These are phyloP conservation scores for Maudiozyma humilis DNA, from an alignment of 1,139 yeast species.

Conservation along the genomic window DNA sequence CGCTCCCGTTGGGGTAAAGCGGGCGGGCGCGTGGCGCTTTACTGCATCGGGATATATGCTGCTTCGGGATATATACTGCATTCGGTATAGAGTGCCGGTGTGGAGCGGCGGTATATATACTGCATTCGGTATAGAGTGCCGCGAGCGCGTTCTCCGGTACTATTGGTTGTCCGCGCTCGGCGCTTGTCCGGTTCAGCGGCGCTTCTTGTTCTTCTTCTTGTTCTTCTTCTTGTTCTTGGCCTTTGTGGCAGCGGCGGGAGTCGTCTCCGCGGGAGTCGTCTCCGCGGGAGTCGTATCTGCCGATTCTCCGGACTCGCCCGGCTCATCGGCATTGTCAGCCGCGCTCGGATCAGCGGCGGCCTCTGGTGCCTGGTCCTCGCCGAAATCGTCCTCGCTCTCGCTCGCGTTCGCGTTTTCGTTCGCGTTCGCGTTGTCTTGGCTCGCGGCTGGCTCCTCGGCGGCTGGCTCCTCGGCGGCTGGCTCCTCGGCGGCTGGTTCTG, in stretches of 20 bases:
- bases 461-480: background rate
- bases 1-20: too few species aligned
- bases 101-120: too few species aligned
- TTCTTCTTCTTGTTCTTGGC: slow-evolving; percentile 9
- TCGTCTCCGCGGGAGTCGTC: background rate
- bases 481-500: slow-evolving; percentile 8
- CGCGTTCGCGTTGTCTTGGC: slow-evolving; percentile 5
- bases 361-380: background rate
- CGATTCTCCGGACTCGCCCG: too few species aligned
- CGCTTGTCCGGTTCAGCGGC: background rate
- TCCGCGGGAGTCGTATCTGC: background rate
- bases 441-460: slow-evolving; percentile 3
- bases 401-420: slow-evolving; percentile 1
- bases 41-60: too few species aligned
- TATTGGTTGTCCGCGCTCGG: too few species aligned
- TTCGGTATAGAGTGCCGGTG: too few species aligned
- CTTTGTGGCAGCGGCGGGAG: background rate
- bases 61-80: too few species aligned
- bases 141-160: too few species aligned
- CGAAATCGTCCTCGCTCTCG: slow-evolving; percentile 4
- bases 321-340: too few species aligned
- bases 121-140: too few species aligned
- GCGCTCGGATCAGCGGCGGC: background rate
- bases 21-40: too few species aligned
- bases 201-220: slow-evolving; percentile 8